A percentile compares a stretch with the other conserved stretches of the same genome.
These are phyloP conservation scores for Stemphylium beticola DNA, from an alignment of 2,329 filamentous ascomycete genomes.

Conservation along the genomic window DNA sequence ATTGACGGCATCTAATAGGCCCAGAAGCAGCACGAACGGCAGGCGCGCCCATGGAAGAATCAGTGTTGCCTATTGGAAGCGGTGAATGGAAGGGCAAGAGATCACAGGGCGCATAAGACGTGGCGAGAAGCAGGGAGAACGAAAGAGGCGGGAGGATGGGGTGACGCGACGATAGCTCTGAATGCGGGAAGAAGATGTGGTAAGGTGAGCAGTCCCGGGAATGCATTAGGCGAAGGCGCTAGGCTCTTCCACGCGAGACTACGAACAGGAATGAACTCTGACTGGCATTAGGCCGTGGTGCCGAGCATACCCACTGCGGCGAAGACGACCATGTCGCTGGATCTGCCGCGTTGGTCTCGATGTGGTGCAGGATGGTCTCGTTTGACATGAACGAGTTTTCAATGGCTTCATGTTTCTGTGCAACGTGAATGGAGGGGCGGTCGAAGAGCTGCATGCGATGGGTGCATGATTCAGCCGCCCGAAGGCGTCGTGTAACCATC, in stretches of 20 bases:
- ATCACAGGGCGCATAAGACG: conserved; percentile 1
- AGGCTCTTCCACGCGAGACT: conserved; percentile 2
- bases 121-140: conserved; percentile 7
- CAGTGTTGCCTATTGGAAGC: conserved; percentile 5
- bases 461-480: conserved; percentile 9
- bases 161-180: conserved; percentile 18
- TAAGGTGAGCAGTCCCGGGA: background rate
- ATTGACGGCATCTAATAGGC: conserved; percentile 7
- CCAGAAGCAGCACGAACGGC: background rate
- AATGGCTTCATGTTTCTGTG: background rate
- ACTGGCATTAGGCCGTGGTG: background rate
- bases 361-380: conserved; percentile 5
- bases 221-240: conserved; percentile 9
- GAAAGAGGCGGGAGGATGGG: background rate
- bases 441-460: conserved; percentile 4
- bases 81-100: conserved; percentile 1
- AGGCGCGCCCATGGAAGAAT: conserved; percentile 1
- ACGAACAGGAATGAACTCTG: background rate
- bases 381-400: conserved; percentile 32
- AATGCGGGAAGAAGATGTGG: conserved; percentile 6
- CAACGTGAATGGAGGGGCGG: background rate
- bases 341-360: conserved; percentile 3
- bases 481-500: conserved; percentile 17
- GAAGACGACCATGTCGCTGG: conserved; percentile 1
- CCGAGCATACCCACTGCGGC: background rate